Evolutionary conservation across 306 rosid species (phyloP).

Genomic region (Sicyos edulis): DNA sequence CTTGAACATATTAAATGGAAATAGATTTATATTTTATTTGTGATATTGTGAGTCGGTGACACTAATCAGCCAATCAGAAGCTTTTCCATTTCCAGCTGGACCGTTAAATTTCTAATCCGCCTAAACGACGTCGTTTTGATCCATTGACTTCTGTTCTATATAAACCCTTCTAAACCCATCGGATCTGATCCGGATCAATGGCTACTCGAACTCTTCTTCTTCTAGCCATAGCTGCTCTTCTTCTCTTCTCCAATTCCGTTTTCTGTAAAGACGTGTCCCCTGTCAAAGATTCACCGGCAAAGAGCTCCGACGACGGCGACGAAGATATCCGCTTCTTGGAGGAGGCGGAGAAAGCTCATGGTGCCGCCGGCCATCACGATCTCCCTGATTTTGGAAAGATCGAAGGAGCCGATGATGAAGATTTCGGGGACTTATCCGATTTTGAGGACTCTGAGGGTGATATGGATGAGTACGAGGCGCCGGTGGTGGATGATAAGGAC

Average conservation of each 20-base stretch:
- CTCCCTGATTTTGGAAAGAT: conserved; percentile 34
- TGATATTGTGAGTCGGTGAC: background rate
- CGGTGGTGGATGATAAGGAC: conserved; percentile 77
- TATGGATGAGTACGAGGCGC: conserved; percentile 38
- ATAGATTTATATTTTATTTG: too few species aligned
- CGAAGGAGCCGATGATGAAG: conserved; percentile 32
- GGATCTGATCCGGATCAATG: conserved; percentile 36
- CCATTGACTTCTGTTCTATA: background rate
- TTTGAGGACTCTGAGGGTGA: conserved; percentile 40
- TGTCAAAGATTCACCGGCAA: too few species aligned
- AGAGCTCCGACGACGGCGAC: conserved; percentile 34
- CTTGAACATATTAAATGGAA: too few species aligned
- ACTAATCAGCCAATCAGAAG: background rate
- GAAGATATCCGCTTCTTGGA: conserved; percentile 93
- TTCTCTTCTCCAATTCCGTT: conserved; percentile 53
- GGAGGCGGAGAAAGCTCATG: conserved; percentile 37
- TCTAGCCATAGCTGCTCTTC: conserved; percentile 47
- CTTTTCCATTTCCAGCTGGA: conserved; percentile 8
- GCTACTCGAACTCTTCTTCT: conserved; percentile 41
- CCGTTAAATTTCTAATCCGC: background rate
- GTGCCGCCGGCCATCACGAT: too few species aligned
- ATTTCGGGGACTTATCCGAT: conserved; percentile 54
- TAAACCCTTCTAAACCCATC: conserved; percentile 23
- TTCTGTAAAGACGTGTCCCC: conserved; percentile 23
- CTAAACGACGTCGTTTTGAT: conserved; percentile 12